Evolutionary conservation across 768 basidiomycete genomes (phyloP).

Genomic region (Boletellus emodensis): DNA sequence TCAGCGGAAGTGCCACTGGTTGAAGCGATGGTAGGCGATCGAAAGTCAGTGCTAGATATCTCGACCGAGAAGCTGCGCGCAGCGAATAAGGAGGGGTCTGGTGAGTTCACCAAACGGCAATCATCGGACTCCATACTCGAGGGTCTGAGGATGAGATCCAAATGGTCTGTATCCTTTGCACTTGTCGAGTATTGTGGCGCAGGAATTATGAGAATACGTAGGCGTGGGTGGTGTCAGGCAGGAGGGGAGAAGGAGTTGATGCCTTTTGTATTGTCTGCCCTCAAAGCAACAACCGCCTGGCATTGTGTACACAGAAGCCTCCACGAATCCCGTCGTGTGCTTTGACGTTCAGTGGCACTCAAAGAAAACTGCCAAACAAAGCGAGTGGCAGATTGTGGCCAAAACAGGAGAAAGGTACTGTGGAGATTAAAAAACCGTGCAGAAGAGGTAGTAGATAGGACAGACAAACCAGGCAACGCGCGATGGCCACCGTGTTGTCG

Average conservation of each 20-base stretch:
- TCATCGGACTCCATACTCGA: slow-evolving; percentile 4
- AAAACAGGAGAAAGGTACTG: slow-evolving; percentile 3
- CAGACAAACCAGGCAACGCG: slow-evolving; percentile 21
- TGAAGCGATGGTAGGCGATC: not conserved
- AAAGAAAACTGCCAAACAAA: slow-evolving; percentile 18
- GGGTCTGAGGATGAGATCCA: not conserved
- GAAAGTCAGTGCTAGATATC: slow-evolving; percentile 4
- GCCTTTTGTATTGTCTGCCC: slow-evolving; percentile 19
- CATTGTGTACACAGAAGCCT: slow-evolving; percentile 3
- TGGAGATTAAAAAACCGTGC: slow-evolving; percentile 1
- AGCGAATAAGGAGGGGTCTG: slow-evolving; percentile 6
- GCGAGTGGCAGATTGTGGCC: slow-evolving; percentile 7
- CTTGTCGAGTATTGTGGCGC: not conserved
- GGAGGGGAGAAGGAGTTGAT: not conserved
- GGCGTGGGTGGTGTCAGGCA: not conserved
- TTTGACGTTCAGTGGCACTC: slow-evolving; percentile 18
- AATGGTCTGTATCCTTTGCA: not conserved
- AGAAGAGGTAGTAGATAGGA: slow-evolving; percentile 6
- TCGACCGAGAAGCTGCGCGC: slow-evolving; percentile 5
- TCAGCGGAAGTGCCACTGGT: not conserved
- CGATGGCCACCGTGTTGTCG: not conserved
- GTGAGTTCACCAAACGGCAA: slow-evolving; percentile 8
- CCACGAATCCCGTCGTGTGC: slow-evolving; percentile 3
- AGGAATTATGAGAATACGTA: slow-evolving; percentile 7
- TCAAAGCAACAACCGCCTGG: slow-evolving; percentile 7